Conservation (phyloP, 345 rosid genomes). For the Firmiana major region DNA sequence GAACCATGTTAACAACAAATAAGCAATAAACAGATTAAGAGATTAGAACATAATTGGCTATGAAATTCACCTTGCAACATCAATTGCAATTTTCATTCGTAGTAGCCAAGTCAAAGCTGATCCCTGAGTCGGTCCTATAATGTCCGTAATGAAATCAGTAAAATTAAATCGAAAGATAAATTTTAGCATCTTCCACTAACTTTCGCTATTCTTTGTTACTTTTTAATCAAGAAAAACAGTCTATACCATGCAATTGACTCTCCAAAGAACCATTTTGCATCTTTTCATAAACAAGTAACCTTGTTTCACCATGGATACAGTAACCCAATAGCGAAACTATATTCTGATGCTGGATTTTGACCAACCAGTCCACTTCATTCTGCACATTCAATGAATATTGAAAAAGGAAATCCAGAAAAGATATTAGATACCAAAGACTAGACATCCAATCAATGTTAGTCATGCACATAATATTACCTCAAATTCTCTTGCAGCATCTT, state of each 20-base stretch:
- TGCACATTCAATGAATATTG: slow-evolving; percentile 31
- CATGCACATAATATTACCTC: slow-evolving; percentile 38
- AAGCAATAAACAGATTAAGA: not conserved
- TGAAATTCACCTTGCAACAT: slow-evolving; percentile 63
- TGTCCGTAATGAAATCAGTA: slow-evolving; percentile 15
- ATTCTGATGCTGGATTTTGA: slow-evolving; percentile 78
- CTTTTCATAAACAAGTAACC: slow-evolving; percentile 79
- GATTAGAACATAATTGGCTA: not conserved
- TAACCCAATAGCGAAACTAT: slow-evolving; percentile 65
- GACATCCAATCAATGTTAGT: not conserved
- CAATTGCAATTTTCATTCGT: slow-evolving; percentile 87
- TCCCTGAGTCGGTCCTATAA: slow-evolving; percentile 61
- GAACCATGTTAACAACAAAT: slow-evolving; percentile 13
- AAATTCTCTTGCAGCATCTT: slow-evolving; percentile 54
- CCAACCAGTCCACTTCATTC: slow-evolving; percentile 79
- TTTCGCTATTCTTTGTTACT: not conserved
- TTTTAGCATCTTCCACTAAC: not conserved
- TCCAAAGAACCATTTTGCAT: slow-evolving; percentile 93
- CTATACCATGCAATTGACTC: slow-evolving; percentile 67
- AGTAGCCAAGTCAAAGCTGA: slow-evolving; percentile 66
- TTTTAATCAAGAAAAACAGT: slow-evolving; percentile 5
- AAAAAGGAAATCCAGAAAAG: not conserved
- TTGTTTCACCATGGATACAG: slow-evolving; percentile 59
- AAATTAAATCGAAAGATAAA: not conserved
- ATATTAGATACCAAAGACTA: not conserved